phyloP scores from a whole-genome alignment of 331 rosid genomes.

The Arachis monticola region DNA sequence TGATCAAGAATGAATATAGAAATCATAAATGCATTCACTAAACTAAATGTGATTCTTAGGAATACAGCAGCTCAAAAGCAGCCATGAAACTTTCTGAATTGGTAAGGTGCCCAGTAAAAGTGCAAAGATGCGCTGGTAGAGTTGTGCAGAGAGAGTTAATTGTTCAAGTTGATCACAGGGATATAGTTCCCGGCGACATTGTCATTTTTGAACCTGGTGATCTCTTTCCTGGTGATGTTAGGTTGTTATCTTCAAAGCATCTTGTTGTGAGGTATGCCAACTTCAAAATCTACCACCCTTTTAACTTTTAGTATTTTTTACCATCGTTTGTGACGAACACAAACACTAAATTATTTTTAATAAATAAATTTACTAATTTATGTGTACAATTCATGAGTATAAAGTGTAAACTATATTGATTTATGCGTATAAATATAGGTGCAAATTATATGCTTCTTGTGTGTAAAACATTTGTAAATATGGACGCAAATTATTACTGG shows the following conservation, averaged over 20 bases:
- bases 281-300: background rate
- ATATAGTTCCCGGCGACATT: conserved; percentile 86
- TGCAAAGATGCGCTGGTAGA: conserved; percentile 91
- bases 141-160: conserved; percentile 68
- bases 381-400: too few species aligned
- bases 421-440: too few species aligned
- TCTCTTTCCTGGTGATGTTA: conserved; percentile 86
- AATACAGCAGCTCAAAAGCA: conserved; percentile 82
- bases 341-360: background rate
- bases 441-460: too few species aligned
- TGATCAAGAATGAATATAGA: background rate
- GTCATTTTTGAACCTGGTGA: conserved; percentile 87
- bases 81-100: conserved; percentile 82
- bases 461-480: too few species aligned
- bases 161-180: conserved; percentile 88
- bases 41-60: conserved; percentile 47
- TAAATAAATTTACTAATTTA: background rate
- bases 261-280: conserved; percentile 77
- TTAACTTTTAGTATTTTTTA: too few species aligned
- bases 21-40: too few species aligned
- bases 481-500: too few species aligned
- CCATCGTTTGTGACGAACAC: too few species aligned
- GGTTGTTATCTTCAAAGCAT: conserved; percentile 75
- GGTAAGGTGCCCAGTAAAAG: conserved; percentile 72
- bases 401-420: too few species aligned